Evolutionary conservation across 2,329 filamentous ascomycete species (phyloP), one percentile per base, ranked within the genome.

Genomic region (Metarhizium humberi): DNA sequence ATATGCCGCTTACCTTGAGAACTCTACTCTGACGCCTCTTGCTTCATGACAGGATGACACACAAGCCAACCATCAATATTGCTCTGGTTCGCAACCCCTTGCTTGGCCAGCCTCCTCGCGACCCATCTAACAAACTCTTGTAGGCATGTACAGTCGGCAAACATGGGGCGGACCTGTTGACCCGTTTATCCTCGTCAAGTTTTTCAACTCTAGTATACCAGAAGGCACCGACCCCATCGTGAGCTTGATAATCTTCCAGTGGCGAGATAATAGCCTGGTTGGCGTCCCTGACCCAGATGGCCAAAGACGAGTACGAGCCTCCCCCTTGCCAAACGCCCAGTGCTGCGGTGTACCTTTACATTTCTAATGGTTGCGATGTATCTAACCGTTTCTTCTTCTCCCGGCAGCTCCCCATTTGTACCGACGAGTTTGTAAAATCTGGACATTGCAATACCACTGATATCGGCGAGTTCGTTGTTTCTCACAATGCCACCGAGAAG

Each of bases 161-260:
- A 81, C 87, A 52, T 97, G 92, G 92, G 90, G 90, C 63, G 92
- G 92, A 57, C 81, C 84, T 40, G 81, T 90, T 57, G 90, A 96
- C 63, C 92, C 92, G 20, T 95, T 90, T 74, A 96, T 97, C 69
- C 79, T 87, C 62, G 80, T 90, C 69, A 90, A 90, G 67, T 95
- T 96, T 66, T 73, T 87, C 45, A 71, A 79, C 73, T 66, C 77
- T 73, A 69, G 81, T 64, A 74, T 80, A 56, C 78, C 80, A 36
- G 77, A 85, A 55, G 64, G 57, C 29, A 75, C 79, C 49, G 87
- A 95, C 68, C 87, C 88, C 5, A 77, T 90, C 47, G 86, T 91
- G 60, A 95, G 90, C 69, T 73, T 96, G 63, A 78, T 96, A 53
- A 86, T 99, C 60, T 99, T 96, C 70, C 92, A 99, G 73, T 99